Evolutionary conservation across 2,329 filamentous ascomycete species (phyloP).

Genomic region (Periconia digitata): DNA sequence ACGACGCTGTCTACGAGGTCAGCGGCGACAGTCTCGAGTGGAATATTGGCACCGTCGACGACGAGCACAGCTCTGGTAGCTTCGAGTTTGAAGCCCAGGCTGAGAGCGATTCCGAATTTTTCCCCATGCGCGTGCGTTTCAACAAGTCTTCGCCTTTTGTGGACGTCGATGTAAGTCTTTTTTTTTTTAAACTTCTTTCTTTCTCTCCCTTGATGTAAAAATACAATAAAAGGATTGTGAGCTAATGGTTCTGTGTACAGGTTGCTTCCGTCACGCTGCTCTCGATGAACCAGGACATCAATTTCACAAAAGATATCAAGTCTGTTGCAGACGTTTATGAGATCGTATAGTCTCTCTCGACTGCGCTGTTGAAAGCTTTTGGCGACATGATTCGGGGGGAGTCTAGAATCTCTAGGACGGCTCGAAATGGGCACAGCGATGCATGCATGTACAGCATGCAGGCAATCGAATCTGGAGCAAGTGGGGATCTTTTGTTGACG

Average conservation of each 20-base stretch:
- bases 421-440: background rate
- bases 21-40: constrained; percentile 91
- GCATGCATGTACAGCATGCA: no score
- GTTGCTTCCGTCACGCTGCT: constrained; percentile 70
- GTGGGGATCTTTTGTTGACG: no score
- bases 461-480: no score
- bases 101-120: constrained; percentile 89
- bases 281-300: constrained; percentile 76
- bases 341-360: constrained; percentile 63
- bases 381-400: no score
- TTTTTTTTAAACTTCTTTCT: background rate
- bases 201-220: background rate
- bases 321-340: constrained; percentile 74
- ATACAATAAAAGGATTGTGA: background rate
- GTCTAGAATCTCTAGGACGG: no score
- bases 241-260: constrained; percentile 50
- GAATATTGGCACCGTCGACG: constrained; percentile 84
- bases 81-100: constrained; percentile 96
- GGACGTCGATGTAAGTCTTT: constrained; percentile 89
- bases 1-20: constrained; percentile 92
- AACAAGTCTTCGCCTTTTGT: constrained; percentile 83
- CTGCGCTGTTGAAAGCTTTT: no score
- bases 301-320: constrained; percentile 80
- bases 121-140: constrained; percentile 94
- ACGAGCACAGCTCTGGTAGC: constrained; percentile 77